These are phyloP conservation scores for Mycocalia duriaeana DNA, from an alignment of 1,284 basidiomycete genomes.

Conservation along the genomic window DNA sequence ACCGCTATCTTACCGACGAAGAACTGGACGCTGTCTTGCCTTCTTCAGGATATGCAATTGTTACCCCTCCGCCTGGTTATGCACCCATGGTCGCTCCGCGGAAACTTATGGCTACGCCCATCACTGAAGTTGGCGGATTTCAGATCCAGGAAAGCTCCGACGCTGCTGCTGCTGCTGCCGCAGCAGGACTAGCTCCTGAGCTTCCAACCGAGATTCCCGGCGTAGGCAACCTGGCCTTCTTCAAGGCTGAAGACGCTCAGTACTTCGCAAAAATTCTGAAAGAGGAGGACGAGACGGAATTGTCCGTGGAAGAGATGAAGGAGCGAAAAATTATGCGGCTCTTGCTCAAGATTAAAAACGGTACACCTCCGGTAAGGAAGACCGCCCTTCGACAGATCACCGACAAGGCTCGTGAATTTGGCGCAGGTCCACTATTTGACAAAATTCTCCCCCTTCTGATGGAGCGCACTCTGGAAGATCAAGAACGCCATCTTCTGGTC, in stretches of 20 bases:
- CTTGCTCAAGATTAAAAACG: constrained; percentile 99
- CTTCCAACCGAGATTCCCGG: constrained; percentile 99
- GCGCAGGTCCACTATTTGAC: constrained; percentile 98
- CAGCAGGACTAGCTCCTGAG: constrained; percentile 88
- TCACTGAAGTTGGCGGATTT: constrained; percentile 80
- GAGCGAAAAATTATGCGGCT: constrained; percentile 99
- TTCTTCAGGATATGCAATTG: constrained; percentile 82
- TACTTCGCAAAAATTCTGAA: constrained; percentile 97
- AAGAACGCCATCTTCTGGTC: constrained; percentile 96
- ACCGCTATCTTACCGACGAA: constrained; percentile 91
- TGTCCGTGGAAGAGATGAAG: constrained; percentile 97
- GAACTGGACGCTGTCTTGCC: constrained; percentile 93
- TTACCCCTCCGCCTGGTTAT: constrained; percentile 93
- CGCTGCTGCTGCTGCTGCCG: constrained; percentile 80
- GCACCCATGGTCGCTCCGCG: constrained; percentile 78
- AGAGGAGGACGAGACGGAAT: constrained; percentile 92
- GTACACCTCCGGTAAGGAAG: constrained; percentile 96
- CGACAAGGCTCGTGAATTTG: constrained; percentile 99
- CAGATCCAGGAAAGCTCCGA: constrained; percentile 94
- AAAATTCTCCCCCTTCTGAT: constrained; percentile 98
- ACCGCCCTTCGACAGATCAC: constrained; percentile 97
- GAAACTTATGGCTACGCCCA: constrained; percentile 71
- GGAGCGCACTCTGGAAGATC: constrained; percentile 98
- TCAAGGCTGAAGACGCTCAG: constrained; percentile 97
- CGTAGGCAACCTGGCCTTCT: constrained; percentile 94